These are phyloP conservation scores for Metschnikowia lunata DNA, from an alignment of 805 yeast genomes.

Conservation along the genomic window DNA sequence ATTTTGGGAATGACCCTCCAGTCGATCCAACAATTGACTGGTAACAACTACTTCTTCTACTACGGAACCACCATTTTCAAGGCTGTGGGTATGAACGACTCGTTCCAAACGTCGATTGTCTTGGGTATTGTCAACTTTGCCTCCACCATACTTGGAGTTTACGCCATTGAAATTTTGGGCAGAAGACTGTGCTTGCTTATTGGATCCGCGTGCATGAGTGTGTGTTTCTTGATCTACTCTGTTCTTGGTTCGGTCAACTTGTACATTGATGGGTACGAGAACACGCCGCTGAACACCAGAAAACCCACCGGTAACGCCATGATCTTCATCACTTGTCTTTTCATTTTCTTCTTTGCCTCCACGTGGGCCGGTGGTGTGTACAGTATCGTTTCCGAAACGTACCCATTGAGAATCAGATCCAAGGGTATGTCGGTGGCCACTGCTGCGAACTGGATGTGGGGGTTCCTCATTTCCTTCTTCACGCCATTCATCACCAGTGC, in stretches of 20 bases:
- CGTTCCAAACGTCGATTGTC: conserved; percentile 52
- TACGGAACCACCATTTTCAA: conserved; percentile 56
- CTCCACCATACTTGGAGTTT: conserved; percentile 51
- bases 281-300: conserved; percentile 21
- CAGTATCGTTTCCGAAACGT: conserved; percentile 63
- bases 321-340: conserved; percentile 63
- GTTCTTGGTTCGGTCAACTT: conserved; percentile 53
- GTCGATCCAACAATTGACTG: conserved; percentile 58
- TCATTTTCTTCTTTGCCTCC: conserved; percentile 62
- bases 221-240: conserved; percentile 57
- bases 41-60: conserved; percentile 61
- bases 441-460: conserved; percentile 63
- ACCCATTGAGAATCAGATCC: conserved; percentile 61
- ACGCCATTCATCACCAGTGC: conserved; percentile 60
- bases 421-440: conserved; percentile 63
- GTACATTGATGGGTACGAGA: conserved; percentile 31
- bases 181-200: conserved; percentile 46
- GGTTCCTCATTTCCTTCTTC: conserved; percentile 58
- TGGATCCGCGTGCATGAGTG: conserved; percentile 52
- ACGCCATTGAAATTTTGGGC: conserved; percentile 49
- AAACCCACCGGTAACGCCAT: conserved; percentile 56
- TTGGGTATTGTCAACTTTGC: conserved; percentile 53
- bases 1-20: conserved; percentile 56
- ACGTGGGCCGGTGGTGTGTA: conserved; percentile 76
- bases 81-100: conserved; percentile 47